Conservation (phyloP, 805 yeast species). For the Ogataea ganodermae region DNA sequence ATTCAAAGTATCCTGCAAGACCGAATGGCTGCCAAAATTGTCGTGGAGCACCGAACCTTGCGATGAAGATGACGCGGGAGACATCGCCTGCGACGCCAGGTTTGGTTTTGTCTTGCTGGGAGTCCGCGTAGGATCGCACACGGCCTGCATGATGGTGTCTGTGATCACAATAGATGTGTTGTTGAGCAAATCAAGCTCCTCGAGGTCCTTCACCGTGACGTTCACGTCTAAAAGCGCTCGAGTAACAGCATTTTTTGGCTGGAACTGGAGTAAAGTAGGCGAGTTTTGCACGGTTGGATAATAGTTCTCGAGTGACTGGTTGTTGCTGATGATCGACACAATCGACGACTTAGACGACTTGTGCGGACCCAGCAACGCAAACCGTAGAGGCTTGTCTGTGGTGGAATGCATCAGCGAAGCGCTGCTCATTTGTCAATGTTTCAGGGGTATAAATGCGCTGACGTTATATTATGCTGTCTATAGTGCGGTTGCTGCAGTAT, state of each 20-base stretch:
- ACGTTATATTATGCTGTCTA: neutral
- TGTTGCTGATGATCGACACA: slow-evolving; percentile 32
- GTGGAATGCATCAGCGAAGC: slow-evolving; percentile 28
- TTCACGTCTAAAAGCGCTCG: slow-evolving; percentile 50
- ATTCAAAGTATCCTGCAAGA: slow-evolving; percentile 22
- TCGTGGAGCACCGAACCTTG: neutral
- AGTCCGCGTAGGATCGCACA: slow-evolving; percentile 9
- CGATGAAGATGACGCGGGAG: slow-evolving; percentile 13
- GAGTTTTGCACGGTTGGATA: slow-evolving; percentile 71
- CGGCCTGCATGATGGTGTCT: slow-evolving; percentile 16
- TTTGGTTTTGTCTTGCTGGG: neutral
- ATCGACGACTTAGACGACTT: slow-evolving; percentile 35
- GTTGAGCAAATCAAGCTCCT: slow-evolving; percentile 28
- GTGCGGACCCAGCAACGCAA: slow-evolving; percentile 36
- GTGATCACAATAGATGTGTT: slow-evolving; percentile 19
- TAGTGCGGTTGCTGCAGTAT: neutral
- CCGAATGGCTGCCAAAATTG: neutral
- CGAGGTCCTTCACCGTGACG: slow-evolving; percentile 42
- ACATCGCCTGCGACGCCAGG: slow-evolving; percentile 5
- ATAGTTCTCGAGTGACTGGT: slow-evolving; percentile 56
- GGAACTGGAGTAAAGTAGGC: slow-evolving; percentile 57
- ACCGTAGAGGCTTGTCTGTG: slow-evolving; percentile 32
- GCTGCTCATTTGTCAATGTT: slow-evolving; percentile 1
- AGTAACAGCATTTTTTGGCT: slow-evolving; percentile 42
- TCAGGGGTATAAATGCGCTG: neutral